Evolutionary conservation across 768 basidiomycete species (phyloP).

Genomic region (Tylopilus balloui): DNA sequence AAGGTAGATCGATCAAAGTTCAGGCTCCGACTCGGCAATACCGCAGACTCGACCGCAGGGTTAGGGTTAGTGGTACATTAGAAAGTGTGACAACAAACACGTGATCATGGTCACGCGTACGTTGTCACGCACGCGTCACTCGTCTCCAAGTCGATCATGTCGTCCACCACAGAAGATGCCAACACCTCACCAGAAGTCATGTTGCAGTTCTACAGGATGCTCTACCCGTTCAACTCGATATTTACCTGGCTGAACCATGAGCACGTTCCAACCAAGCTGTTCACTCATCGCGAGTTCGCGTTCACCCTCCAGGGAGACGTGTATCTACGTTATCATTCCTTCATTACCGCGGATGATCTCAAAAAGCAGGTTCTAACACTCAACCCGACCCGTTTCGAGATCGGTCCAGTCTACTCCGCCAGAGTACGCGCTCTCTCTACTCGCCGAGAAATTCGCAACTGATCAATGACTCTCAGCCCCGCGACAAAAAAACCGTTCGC

Average conservation of each 20-base stretch:
- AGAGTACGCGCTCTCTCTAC: conserved; percentile 51
- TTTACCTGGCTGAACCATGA: conserved; percentile 95
- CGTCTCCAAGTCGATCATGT: conserved; percentile 4
- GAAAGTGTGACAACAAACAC: conserved; percentile 2
- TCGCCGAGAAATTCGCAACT: neutral
- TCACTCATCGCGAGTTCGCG: conserved; percentile 92
- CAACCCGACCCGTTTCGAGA: conserved; percentile 93
- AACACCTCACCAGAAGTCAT: conserved; percentile 56
- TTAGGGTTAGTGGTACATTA: no score
- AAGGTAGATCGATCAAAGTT: no score
- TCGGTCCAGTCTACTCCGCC: conserved; percentile 89
- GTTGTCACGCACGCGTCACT: conserved; percentile 14
- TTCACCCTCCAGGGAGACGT: conserved; percentile 89
- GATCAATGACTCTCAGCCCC: conserved; percentile 50
- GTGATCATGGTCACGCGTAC: conserved; percentile 19
- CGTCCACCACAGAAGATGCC: conserved; percentile 13
- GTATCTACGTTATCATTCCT: conserved; percentile 94
- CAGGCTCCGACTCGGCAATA: no score
- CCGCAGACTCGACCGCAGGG: no score
- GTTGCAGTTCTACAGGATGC: conserved; percentile 77
- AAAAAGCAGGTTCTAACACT: conserved; percentile 82
- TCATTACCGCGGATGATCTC: conserved; percentile 78
- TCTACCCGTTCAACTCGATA: conserved; percentile 93
- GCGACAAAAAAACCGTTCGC: conserved; percentile 81
- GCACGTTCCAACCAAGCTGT: conserved; percentile 71